Conservation (phyloP, 495 filamentous ascomycete genomes). For the Rostrohypoxylon terebratum region DNA sequence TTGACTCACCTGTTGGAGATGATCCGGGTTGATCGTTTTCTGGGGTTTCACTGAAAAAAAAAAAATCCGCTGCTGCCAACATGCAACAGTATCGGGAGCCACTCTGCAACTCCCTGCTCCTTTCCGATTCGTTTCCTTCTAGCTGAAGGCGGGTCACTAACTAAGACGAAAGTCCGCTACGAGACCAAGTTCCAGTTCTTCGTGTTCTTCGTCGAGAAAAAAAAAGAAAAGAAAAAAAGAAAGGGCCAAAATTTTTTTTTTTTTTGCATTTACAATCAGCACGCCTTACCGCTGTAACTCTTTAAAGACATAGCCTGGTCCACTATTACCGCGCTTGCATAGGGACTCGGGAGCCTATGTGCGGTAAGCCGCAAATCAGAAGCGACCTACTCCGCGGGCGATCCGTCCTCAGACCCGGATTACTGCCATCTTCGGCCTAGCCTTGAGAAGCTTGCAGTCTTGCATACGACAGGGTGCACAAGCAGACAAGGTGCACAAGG, state of each 20-base stretch:
- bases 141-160: conserved; percentile 20
- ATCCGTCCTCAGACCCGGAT: conserved; percentile 23
- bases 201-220: conserved; percentile 4
- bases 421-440: conserved; percentile 23
- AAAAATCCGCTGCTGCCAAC: conserved; percentile 12
- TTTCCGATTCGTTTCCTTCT: conserved; percentile 26
- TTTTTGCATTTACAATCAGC: conserved; percentile 31
- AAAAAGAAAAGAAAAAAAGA: conserved; percentile 1
- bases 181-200: conserved; percentile 20
- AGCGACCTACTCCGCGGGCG: not conserved
- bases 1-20: conserved; percentile 8
- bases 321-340: conserved; percentile 19
- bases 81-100: conserved; percentile 20
- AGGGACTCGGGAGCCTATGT: conserved; percentile 14
- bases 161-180: not conserved
- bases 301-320: conserved; percentile 10
- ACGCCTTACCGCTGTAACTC: conserved; percentile 30
- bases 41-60: conserved; percentile 29
- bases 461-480: conserved; percentile 17
- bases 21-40: conserved; percentile 28
- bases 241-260: too few species aligned
- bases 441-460: not conserved
- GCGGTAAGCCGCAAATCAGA: conserved; percentile 41
- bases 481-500: conserved; percentile 3
- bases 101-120: not conserved